Evolutionary conservation across 2,329 filamentous ascomycete genomes (phyloP).

Genomic region (Sphaerulina populicola): DNA sequence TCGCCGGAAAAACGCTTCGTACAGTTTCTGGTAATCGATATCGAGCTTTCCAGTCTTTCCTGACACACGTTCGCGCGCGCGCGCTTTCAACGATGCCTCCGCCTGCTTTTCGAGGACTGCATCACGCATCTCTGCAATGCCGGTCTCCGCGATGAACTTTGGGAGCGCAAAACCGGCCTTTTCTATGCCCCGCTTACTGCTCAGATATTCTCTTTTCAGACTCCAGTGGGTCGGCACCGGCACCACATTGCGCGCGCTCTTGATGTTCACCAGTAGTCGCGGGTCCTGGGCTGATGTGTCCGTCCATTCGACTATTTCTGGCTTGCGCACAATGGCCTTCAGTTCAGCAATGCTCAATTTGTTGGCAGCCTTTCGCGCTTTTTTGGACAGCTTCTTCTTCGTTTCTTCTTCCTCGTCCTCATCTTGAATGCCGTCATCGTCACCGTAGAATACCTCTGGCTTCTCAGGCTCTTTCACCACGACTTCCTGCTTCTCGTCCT

Average conservation of each 20-base stretch:
- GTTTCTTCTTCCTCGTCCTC: slow-evolving; percentile 64
- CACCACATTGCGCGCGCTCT: slow-evolving; percentile 88
- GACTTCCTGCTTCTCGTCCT: slow-evolving; percentile 42
- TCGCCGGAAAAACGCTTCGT: slow-evolving; percentile 96
- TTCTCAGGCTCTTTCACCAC: slow-evolving; percentile 62
- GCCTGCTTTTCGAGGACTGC: slow-evolving; percentile 93
- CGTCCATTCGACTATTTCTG: slow-evolving; percentile 95
- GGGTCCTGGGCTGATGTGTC: slow-evolving; percentile 89
- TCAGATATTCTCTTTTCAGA: slow-evolving; percentile 91
- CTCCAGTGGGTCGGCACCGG: slow-evolving; percentile 93
- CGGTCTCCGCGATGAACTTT: slow-evolving; percentile 94
- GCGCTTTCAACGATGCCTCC: slow-evolving; percentile 84
- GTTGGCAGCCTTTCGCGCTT: slow-evolving; percentile 83
- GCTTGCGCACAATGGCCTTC: slow-evolving; percentile 82
- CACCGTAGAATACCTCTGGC: slow-evolving; percentile 73
- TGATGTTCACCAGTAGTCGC: slow-evolving; percentile 82
- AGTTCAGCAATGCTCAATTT: slow-evolving; percentile 92
- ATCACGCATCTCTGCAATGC: slow-evolving; percentile 96
- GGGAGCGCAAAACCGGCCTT: slow-evolving; percentile 88
- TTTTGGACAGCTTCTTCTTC: slow-evolving; percentile 72
- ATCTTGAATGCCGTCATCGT: slow-evolving; percentile 79
- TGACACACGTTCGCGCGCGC: slow-evolving; percentile 85
- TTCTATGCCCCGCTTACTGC: slow-evolving; percentile 92
- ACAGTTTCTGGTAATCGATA: slow-evolving; percentile 96
- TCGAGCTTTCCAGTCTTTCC: slow-evolving; percentile 96